These are phyloP conservation scores for Colletotrichum sp. DNA, from an alignment of 2,329 filamentous ascomycete species.

Conservation along the genomic window DNA sequence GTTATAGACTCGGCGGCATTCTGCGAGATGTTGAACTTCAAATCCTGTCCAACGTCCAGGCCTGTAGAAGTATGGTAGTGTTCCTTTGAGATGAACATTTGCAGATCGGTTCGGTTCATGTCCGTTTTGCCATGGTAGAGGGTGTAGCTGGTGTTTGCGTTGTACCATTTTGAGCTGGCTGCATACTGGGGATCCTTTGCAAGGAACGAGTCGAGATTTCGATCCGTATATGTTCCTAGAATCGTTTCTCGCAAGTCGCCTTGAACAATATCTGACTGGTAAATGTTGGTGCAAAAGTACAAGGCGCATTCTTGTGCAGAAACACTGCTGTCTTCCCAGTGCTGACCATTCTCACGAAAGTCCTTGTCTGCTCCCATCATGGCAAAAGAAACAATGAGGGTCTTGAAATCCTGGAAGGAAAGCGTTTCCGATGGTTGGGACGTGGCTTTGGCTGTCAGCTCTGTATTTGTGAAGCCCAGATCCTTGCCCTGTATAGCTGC, in stretches of 20 bases:
- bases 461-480: background rate
- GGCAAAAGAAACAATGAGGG: background rate
- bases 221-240: background rate
- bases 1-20: background rate
- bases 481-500: background rate
- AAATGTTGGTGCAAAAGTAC: background rate
- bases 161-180: background rate
- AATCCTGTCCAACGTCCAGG: background rate
- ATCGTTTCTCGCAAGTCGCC: background rate
- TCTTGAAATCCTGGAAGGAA: background rate
- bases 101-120: background rate
- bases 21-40: background rate
- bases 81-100: background rate
- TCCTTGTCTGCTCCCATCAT: background rate
- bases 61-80: background rate
- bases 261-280: background rate
- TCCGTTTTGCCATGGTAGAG: background rate
- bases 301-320: background rate
- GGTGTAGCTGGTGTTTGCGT: background rate
- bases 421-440: background rate
- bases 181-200: background rate
- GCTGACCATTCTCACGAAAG: background rate
- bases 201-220: background rate
- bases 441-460: background rate
- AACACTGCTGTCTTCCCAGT: background rate